Base-by-base conservation (phyloP, 2,329 filamentous ascomycete genomes). In the Penicillium sp. region DNA sequence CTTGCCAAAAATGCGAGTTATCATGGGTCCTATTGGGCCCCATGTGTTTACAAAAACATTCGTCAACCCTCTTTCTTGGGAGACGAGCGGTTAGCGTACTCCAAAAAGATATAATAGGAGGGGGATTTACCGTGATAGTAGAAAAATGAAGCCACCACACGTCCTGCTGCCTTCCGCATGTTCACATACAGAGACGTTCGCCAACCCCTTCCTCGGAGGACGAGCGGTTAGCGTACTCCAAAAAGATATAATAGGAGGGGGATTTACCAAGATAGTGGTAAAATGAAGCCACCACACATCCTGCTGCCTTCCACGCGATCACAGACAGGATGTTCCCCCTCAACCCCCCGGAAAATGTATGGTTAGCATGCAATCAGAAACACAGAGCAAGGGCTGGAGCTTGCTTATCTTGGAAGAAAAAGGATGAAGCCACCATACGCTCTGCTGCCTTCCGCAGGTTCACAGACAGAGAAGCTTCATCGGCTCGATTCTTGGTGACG, bases 361-460 rank as follows among this genome's bases (percentile, higher is more conserved):
- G 8, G 32, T 34, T 13, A 29, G 39, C 39, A 41, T 48, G 13
- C 2, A n/a, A 7, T 3, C 35, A 32, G 30, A 13, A 9, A 2
- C 0, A 14, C 23, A 1, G 7, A 11, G 14, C 1, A 3, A n/a
- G 11, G 7, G 3, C 8, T 18, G 1, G 14, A 16, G n/a, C 6
- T 18, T 40, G 35, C 26, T 44, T 35, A 50, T 39, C 19, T 47
- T 18, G 4, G 6, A 27, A 4, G 6, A 14, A 1, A 44, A 35
- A 14, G 8, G 18, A 23, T 7, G 3, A 7, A 48, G 34, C 16
- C 18, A 49, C 38, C 29, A 42, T 5, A 39, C 13, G 46, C 10
- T 9, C 27, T 41, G 46, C 14, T 48, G 46, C 27, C 46, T 32
- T 48, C 35, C 36, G 18, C 36, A 23, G 13, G 13, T 18, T 48